A percentile compares a stretch with the other conserved stretches of the same genome.
Conservation (phyloP, 306 rosid genomes). For the Inga laurina region DNA sequence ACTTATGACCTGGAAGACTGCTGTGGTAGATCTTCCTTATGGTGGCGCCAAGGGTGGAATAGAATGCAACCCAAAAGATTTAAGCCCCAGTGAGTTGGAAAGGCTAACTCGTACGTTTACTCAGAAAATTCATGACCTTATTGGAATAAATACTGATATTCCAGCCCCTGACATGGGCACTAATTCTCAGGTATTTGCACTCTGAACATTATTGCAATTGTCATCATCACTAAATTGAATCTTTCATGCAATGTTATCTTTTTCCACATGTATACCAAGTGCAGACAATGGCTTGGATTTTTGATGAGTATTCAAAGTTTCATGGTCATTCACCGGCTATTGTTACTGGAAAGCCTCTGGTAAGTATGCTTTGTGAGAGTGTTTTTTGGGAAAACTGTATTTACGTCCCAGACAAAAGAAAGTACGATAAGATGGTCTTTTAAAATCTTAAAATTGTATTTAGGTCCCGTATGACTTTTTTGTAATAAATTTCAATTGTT, state of each 20-base stretch:
- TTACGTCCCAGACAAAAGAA: no score
- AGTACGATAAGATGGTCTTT: no score
- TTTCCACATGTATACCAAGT: not conserved
- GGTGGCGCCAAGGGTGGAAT: conserved; percentile 75
- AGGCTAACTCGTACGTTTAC: conserved; percentile 91
- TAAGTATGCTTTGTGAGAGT: conserved; percentile 31
- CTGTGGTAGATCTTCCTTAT: conserved; percentile 72
- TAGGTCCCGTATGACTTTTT: no score
- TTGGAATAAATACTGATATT: conserved; percentile 84
- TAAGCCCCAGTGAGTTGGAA: conserved; percentile 34
- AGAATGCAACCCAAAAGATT: conserved; percentile 3
- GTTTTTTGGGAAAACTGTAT: not conserved
- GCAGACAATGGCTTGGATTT: conserved; percentile 99
- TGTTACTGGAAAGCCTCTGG: conserved; percentile 94
- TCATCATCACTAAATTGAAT: no score
- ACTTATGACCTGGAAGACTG: conserved; percentile 84
- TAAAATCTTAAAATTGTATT: no score
- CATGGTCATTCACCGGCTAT: conserved; percentile 95
- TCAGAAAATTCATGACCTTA: conserved; percentile 92
- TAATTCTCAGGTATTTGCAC: conserved; percentile 74
- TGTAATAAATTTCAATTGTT: no score
- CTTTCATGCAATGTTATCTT: no score
- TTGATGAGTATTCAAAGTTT: conserved; percentile 93
- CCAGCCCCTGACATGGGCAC: conserved; percentile 99
- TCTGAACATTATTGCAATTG: not conserved